Percentiles rank a stretch among this genome's conserved stretches.
phyloP scores from a whole-genome alignment of 108 stramenopile genomes.

The Licmophora abbreviata region DNA sequence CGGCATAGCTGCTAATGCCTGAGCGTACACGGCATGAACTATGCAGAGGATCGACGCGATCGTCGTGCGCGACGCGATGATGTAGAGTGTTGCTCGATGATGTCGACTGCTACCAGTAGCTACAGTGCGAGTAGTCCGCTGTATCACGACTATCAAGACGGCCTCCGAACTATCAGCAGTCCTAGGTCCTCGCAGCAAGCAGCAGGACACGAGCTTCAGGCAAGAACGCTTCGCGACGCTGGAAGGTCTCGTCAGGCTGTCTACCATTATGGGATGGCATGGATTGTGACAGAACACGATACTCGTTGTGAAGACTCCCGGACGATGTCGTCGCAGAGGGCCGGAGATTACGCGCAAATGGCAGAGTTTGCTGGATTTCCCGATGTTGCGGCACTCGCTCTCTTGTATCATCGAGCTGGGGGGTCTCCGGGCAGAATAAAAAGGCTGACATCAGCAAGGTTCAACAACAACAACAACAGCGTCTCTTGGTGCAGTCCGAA shows the following conservation, averaged over 20 bases:
- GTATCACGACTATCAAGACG: background rate
- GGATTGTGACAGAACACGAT: constrained; percentile 12
- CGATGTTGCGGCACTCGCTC: constrained; percentile 33
- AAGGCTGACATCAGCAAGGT: background rate
- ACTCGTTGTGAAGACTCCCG: background rate
- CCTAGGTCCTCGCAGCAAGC: constrained; percentile 1
- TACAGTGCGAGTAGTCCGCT: background rate
- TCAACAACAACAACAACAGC: background rate
- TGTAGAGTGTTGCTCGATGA: background rate
- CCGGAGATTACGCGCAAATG: constrained; percentile 59
- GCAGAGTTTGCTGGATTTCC: constrained; percentile 48
- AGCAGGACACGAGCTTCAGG: constrained; percentile 26
- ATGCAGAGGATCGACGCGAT: constrained; percentile 54
- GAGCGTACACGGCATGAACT: no score
- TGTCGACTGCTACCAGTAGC: background rate
- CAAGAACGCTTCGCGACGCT: constrained; percentile 37
- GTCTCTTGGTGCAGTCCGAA: no score
- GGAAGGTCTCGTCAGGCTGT: constrained; percentile 32
- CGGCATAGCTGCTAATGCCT: no score
- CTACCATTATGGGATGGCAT: constrained; percentile 49
- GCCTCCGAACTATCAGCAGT: background rate
- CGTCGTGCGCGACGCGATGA: constrained; percentile 22
- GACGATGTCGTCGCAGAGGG: constrained; percentile 24
- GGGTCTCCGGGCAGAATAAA: background rate
- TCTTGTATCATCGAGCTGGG: constrained; percentile 21